Base-by-base conservation (phyloP, 1,284 basidiomycete species). In the Trametes polyzona region DNA sequence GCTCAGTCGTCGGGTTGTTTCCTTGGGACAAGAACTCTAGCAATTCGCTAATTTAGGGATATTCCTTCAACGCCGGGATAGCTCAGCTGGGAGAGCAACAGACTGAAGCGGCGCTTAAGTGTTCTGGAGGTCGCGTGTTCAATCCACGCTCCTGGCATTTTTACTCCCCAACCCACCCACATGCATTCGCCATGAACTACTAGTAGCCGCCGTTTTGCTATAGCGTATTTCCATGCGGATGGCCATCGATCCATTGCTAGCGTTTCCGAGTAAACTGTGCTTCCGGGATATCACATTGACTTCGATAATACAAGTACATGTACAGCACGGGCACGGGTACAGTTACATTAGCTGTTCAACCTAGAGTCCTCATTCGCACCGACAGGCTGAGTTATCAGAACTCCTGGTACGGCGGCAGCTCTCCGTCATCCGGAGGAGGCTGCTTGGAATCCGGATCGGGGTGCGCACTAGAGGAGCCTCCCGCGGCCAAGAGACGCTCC, bases 21-120 rank as follows among this genome's bases (percentile, higher is more conserved):
- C n/a, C n/a, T n/a, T n/a, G n/a, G n/a, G n/a, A n/a, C n/a, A n/a
- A n/a, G n/a, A n/a, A n/a, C n/a, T n/a, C n/a, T n/a, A n/a, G n/a
- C n/a, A n/a, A n/a, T n/a, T n/a, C n/a, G n/a, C n/a, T n/a, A n/a
- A n/a, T n/a, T n/a, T n/a, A n/a, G n/a, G n/a, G n/a, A n/a, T n/a
- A n/a, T n/a, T n/a, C n/a, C n/a, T n/a, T n/a, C 40, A 46, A 14
- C 41, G 78, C 82, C 74, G 75, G 76, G 75, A 74, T 84, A 84
- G 84, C 84, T 87, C 84, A 87, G 84, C 82, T 87, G 84, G 85
- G 84, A 87, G 85, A 87, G 84, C 85, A 86, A 82, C 82, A 87
- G 84, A 87, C 85, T 86, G 85, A 86, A 87, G 83, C n/a, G 19
- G 30, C 7, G 30, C 32, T 44, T 42, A 14, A 7, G 14, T 19